Conservation (phyloP, 306 rosid species). For the Acacia confusa region DNA sequence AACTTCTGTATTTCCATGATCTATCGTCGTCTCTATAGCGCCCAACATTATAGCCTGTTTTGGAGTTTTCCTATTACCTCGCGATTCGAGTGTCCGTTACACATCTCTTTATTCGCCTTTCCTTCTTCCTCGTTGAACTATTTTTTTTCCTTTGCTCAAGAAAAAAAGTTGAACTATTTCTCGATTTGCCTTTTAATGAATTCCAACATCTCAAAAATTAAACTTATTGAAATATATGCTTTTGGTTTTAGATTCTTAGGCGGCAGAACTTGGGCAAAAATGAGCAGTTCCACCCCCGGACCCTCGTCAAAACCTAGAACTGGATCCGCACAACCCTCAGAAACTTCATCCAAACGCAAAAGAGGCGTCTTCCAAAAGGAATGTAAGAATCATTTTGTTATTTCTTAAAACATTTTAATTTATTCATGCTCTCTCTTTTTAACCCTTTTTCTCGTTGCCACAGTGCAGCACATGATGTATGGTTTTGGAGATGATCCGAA, state of each 20-base stretch:
- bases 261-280: slow-evolving; percentile 7
- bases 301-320: slow-evolving; percentile 68
- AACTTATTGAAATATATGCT: background rate
- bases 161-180: no score
- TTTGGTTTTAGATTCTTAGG: background rate
- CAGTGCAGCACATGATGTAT: slow-evolving; percentile 98
- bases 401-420: background rate
- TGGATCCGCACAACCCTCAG: slow-evolving; percentile 77
- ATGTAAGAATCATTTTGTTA: slow-evolving; percentile 35
- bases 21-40: background rate
- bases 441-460: background rate
- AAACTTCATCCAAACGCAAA: slow-evolving; percentile 78
- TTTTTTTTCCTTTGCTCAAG: no score
- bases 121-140: background rate
- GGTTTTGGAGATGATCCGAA: slow-evolving; percentile 94
- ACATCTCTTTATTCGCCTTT: background rate
- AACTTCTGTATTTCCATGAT: background rate
- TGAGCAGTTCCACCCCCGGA: slow-evolving; percentile 60
- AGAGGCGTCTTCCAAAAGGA: slow-evolving; percentile 91
- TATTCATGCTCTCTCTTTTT: background rate
- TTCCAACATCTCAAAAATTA: no score
- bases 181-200: background rate
- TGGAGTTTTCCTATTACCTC: background rate
- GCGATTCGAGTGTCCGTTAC: background rate
- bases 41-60: background rate